Evolutionary conservation across 2,329 filamentous ascomycete genomes (phyloP).

Genomic region (Xylariaceae sp.): DNA sequence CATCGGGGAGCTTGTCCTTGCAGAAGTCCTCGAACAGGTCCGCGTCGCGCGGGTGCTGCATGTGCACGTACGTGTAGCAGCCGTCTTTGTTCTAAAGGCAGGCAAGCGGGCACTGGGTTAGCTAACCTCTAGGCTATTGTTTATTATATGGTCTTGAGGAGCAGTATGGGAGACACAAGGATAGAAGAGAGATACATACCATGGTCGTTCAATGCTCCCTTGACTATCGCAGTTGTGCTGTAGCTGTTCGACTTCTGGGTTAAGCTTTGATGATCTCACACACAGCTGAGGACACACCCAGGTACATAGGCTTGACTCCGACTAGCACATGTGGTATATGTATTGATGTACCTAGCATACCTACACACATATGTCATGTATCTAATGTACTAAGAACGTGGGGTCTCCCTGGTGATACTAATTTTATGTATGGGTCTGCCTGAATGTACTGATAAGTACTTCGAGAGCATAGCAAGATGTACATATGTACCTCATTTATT

Average conservation of each 20-base stretch:
- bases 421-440: no score
- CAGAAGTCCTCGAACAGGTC: slow-evolving; percentile 80
- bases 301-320: no score
- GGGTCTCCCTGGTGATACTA: no score
- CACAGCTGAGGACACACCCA: no score
- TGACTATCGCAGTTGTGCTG: not conserved
- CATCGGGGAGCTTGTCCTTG: slow-evolving; percentile 69
- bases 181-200: slow-evolving; percentile 5
- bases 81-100: slow-evolving; percentile 69
- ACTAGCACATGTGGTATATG: no score
- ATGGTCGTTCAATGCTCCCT: slow-evolving; percentile 7
- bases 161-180: not conserved
- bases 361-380: no score
- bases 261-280: no score
- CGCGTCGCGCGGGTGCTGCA: slow-evolving; percentile 70
- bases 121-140: not conserved
- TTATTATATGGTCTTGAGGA: not conserved
- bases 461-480: no score
- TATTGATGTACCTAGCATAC: no score
- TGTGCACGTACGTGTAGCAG: slow-evolving; percentile 74
- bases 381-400: no score
- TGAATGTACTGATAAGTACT: no score
- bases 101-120: slow-evolving; percentile 8
- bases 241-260: not conserved
- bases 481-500: no score